phyloP scores from a whole-genome alignment of 2,329 filamentous ascomycete species.

The Verticillium nonalfalfae region DNA sequence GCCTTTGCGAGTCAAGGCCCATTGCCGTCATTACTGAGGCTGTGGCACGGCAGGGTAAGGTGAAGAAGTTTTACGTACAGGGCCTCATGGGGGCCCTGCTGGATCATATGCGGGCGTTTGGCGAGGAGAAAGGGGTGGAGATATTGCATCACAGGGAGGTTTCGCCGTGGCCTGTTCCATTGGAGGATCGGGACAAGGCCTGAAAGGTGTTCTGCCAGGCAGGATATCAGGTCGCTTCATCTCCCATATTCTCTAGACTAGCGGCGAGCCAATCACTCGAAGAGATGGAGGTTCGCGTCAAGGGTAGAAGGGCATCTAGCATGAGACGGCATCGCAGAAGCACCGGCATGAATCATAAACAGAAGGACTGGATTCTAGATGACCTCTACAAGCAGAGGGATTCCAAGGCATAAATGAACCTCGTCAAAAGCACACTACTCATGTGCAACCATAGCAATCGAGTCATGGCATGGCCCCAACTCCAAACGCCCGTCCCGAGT shows the following conservation, averaged over 20 bases:
- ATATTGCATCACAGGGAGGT: conserved; percentile 6
- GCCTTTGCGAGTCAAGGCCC: background rate
- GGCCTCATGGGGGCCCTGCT: conserved; percentile 4
- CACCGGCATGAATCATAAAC: background rate
- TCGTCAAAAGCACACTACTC: background rate
- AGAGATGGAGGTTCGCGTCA: background rate
- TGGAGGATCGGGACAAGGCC: background rate
- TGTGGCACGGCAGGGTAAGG: background rate
- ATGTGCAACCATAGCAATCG: background rate
- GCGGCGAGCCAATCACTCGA: background rate
- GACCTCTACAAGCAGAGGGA: background rate
- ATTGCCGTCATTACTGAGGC: conserved; percentile 4
- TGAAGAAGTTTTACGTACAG: conserved; percentile 6
- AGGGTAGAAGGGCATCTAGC: no score
- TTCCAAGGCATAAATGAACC: background rate
- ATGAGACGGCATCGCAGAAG: no score
- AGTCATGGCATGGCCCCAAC: background rate
- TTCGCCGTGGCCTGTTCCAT: conserved; percentile 5
- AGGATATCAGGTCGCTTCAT: background rate
- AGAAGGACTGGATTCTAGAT: background rate
- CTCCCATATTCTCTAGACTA: no score
- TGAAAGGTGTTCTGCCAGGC: background rate
- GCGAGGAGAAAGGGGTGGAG: conserved; percentile 6
- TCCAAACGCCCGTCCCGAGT: background rate
- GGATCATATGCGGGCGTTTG: conserved; percentile 7